phyloP scores from a whole-genome alignment of 1,284 basidiomycete species.

The Marasmius fiardii region DNA sequence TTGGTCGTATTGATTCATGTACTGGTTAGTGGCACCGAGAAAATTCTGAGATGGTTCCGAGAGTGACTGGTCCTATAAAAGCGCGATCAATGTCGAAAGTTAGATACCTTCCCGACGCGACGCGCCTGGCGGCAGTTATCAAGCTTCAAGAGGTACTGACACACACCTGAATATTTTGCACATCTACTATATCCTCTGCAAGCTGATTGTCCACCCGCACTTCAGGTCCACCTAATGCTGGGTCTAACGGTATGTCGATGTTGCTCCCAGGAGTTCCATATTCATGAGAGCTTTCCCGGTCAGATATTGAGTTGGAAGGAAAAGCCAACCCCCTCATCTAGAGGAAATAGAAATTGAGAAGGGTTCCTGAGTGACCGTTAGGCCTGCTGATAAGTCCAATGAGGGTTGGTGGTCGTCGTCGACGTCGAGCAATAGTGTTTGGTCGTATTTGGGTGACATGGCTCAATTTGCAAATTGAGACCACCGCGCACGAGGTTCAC shows the following conservation, averaged over 20 bases:
- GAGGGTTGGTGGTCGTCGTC: neutral
- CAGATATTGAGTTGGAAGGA: neutral
- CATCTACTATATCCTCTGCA: neutral
- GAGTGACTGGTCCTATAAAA: neutral
- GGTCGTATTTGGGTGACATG: neutral
- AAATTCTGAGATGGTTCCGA: neutral
- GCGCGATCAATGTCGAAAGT: constrained; percentile 1
- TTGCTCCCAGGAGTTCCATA: constrained; percentile 1
- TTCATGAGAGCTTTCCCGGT: neutral
- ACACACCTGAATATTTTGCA: neutral
- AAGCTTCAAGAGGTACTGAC: neutral
- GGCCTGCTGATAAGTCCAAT: neutral
- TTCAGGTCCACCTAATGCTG: constrained; percentile 1
- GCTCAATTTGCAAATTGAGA: neutral
- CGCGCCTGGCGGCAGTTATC: neutral
- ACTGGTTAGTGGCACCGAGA: constrained; percentile 18
- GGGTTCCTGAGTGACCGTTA: neutral
- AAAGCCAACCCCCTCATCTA: constrained; percentile 2
- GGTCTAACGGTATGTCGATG: constrained; percentile 7
- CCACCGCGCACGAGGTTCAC: neutral
- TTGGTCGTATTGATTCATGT: constrained; percentile 51
- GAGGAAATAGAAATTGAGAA: neutral
- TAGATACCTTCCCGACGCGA: neutral
- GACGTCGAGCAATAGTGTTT: neutral
- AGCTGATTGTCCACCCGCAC: neutral